A percentile compares a stretch with the other conserved stretches of the same genome.
phyloP scores from a whole-genome alignment of 139 green algal genomes.

The Micromonas commoda region DNA sequence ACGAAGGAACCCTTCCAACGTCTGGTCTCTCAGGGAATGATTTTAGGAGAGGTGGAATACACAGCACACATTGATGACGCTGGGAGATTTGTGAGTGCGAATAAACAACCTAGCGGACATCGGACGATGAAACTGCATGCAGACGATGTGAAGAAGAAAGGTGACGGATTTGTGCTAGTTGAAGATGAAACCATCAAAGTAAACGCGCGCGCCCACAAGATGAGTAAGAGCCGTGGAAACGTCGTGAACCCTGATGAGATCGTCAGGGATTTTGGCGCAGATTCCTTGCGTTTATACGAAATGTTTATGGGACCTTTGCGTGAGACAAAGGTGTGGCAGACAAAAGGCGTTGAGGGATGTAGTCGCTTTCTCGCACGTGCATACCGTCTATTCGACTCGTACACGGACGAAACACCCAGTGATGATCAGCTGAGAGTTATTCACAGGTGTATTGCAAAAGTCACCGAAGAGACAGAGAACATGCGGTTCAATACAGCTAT shows the following conservation, averaged over 20 bases:
- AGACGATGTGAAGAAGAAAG: conserved; percentile 59
- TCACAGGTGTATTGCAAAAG: conserved; percentile 83
- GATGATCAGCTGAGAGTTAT: conserved; percentile 76
- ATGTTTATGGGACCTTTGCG: conserved; percentile 99
- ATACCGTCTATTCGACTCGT: conserved; percentile 19
- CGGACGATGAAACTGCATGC: neutral
- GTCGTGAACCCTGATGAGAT: conserved; percentile 98
- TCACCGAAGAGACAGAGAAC: conserved; percentile 88
- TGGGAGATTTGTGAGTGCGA: conserved; percentile 37
- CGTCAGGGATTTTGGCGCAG: conserved; percentile 80
- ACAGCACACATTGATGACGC: conserved; percentile 49
- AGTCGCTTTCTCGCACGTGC: conserved; percentile 15
- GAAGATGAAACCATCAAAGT: conserved; percentile 41
- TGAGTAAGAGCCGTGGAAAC: conserved; percentile 94
- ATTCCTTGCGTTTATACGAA: conserved; percentile 95
- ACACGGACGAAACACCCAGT: conserved; percentile 37
- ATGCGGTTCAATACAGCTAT: conserved; percentile 98
- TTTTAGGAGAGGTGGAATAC: conserved; percentile 92
- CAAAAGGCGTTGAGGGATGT: conserved; percentile 33
- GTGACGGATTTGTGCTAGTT: conserved; percentile 48
- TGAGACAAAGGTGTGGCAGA: conserved; percentile 49
- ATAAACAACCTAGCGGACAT: neutral
- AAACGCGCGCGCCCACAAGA: conserved; percentile 85
- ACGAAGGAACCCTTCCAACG: conserved; percentile 88
- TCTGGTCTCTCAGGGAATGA: conserved; percentile 97